A percentile compares a stretch with the other conserved stretches of the same genome.
These are phyloP conservation scores for Tulasnella sp. DNA, from an alignment of 768 basidiomycete species.

Conservation along the genomic window DNA sequence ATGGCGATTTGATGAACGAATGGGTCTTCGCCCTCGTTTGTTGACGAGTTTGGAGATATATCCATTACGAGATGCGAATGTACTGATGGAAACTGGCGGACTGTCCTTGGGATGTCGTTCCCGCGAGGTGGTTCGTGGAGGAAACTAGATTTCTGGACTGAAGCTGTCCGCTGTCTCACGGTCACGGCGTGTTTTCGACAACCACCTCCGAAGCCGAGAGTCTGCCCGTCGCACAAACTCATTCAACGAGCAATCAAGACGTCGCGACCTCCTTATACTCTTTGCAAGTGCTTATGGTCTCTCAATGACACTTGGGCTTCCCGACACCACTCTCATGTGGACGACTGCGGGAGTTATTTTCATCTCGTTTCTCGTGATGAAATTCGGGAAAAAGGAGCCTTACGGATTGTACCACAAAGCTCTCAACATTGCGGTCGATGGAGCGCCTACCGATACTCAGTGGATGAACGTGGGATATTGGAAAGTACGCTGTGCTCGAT, in stretches of 20 bases:
- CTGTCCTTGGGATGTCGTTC: neutral
- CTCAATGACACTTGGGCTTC: neutral
- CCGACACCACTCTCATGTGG: neutral
- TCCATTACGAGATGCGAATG: neutral
- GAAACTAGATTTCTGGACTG: neutral
- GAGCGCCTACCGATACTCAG: conserved; percentile 36
- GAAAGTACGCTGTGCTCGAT: conserved; percentile 33
- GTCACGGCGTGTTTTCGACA: no score
- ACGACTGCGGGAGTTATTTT: neutral
- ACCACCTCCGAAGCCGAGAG: no score
- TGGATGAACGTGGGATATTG: conserved; percentile 67
- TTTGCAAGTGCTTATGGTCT: neutral
- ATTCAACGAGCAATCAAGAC: no score
- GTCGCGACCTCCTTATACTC: neutral
- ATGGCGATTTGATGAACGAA: conserved; percentile 64
- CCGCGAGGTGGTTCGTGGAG: neutral
- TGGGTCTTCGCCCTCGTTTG: conserved; percentile 1
- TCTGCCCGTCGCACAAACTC: no score
- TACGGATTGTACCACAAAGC: neutral
- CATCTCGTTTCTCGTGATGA: neutral
- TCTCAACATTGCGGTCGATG: neutral
- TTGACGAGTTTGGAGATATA: neutral
- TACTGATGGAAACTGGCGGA: neutral
- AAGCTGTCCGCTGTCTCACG: neutral
- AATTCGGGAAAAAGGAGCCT: neutral